phyloP scores from a whole-genome alignment of 176 grass and related monocot genomes.

The Saccharum spontaneum region DNA sequence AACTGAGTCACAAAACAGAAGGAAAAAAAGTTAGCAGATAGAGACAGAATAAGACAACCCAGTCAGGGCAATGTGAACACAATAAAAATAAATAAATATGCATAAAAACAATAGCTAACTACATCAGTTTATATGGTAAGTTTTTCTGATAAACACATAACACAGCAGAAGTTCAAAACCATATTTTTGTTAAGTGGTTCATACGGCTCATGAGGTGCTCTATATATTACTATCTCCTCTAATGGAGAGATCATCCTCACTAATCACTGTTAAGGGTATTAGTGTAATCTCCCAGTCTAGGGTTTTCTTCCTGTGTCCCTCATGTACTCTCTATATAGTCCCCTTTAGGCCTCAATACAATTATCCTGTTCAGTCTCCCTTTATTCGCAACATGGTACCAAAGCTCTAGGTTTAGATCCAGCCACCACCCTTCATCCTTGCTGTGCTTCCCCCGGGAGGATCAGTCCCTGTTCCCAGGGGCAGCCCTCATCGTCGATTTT shows the following conservation, averaged over 20 bases:
- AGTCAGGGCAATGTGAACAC: constrained; percentile 1
- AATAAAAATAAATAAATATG: constrained; percentile 27
- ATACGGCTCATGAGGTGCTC: background rate
- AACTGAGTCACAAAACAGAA: constrained; percentile 60
- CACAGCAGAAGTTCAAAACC: background rate
- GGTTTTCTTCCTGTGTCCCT: too few species aligned
- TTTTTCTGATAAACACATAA: constrained; percentile 8
- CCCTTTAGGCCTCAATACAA: too few species aligned
- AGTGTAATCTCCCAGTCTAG: too few species aligned
- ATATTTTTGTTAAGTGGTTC: background rate
- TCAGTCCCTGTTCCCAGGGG: too few species aligned
- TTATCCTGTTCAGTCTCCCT: too few species aligned
- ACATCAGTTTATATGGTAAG: background rate
- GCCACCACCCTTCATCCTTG: too few species aligned
- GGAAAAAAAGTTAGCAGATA: constrained; percentile 34
- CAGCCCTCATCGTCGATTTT: too few species aligned
- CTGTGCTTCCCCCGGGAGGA: too few species aligned
- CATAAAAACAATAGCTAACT: background rate
- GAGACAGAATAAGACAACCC: background rate
- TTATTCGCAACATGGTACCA: too few species aligned
- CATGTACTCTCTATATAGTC: too few species aligned
- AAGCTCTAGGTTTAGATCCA: too few species aligned
- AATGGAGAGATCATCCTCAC: background rate
- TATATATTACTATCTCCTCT: background rate
- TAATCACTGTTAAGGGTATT: background rate